Evolutionary conservation across 2,329 filamentous ascomycete genomes (phyloP).

Genomic region (Ophiostoma himal-ulmi): DNA sequence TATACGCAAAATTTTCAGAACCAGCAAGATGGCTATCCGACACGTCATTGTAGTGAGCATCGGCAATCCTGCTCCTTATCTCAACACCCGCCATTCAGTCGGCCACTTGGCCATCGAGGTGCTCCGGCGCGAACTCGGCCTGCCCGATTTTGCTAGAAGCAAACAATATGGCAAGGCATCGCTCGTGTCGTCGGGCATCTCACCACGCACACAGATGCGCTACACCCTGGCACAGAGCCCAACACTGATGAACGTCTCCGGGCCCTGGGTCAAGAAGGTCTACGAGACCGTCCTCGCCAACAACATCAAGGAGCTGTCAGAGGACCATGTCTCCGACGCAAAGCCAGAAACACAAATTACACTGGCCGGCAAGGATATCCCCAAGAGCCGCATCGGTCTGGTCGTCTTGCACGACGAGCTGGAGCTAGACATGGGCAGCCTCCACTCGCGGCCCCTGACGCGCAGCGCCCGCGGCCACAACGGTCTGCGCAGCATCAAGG

Average conservation of each 20-base stretch:
- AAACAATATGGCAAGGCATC: constrained; percentile 46
- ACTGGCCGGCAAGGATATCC: not conserved
- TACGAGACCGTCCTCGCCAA: constrained; percentile 37
- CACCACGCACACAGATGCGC: constrained; percentile 35
- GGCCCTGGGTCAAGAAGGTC: constrained; percentile 60
- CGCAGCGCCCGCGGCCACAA: constrained; percentile 67
- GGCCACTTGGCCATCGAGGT: constrained; percentile 71
- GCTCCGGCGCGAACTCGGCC: constrained; percentile 47
- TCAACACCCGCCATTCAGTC: constrained; percentile 76
- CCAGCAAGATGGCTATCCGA: constrained; percentile 24
- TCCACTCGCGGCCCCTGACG: constrained; percentile 59
- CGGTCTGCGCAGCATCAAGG: constrained; percentile 62
- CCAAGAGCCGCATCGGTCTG: constrained; percentile 37
- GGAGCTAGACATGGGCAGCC: constrained; percentile 62
- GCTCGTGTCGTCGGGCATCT: constrained; percentile 34
- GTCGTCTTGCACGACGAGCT: constrained; percentile 87
- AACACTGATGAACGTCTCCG: constrained; percentile 78
- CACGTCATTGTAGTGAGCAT: constrained; percentile 75
- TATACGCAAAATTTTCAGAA: not conserved
- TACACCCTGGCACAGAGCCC: constrained; percentile 70
- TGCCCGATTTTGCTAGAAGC: constrained; percentile 45
- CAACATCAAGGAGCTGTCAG: not conserved
- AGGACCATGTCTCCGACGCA: constrained; percentile 35
- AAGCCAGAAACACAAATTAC: constrained; percentile 21
- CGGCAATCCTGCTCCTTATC: constrained; percentile 74